phyloP scores from a whole-genome alignment of 495 filamentous ascomycete species.

The Cercophora scortea region DNA sequence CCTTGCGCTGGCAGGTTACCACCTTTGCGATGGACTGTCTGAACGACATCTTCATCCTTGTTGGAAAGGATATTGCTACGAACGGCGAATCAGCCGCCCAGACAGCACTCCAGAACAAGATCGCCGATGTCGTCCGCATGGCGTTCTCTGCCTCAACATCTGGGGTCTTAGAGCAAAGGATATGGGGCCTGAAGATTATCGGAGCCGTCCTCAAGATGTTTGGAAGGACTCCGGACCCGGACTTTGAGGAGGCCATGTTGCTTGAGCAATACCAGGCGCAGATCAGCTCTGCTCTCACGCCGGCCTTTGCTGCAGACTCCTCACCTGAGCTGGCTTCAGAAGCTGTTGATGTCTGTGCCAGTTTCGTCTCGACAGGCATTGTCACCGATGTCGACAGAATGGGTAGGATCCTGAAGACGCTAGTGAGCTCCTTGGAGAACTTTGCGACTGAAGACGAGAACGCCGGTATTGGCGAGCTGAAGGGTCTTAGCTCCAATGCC shows the following conservation, averaged over 20 bases:
- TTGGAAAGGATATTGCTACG: slow-evolving; percentile 63
- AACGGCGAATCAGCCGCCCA: slow-evolving; percentile 66
- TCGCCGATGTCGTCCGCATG: slow-evolving; percentile 93
- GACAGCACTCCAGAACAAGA: slow-evolving; percentile 66
- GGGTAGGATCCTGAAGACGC: slow-evolving; percentile 89
- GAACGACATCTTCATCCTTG: slow-evolving; percentile 69
- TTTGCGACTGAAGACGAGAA: slow-evolving; percentile 79
- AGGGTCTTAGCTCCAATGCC: slow-evolving; percentile 89
- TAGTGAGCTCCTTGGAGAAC: slow-evolving; percentile 87
- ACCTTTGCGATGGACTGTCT: slow-evolving; percentile 90
- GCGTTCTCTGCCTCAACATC: slow-evolving; percentile 97
- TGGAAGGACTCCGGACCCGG: slow-evolving; percentile 89
- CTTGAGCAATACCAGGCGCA: slow-evolving; percentile 98
- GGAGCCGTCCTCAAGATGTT: slow-evolving; percentile 93
- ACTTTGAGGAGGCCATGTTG: slow-evolving; percentile 90
- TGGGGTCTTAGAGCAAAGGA: slow-evolving; percentile 77
- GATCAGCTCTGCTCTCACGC: slow-evolving; percentile 91
- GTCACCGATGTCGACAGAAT: slow-evolving; percentile 97
- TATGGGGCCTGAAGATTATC: slow-evolving; percentile 87
- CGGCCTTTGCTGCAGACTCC: slow-evolving; percentile 91
- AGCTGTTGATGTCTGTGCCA: slow-evolving; percentile 94
- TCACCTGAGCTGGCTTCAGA: slow-evolving; percentile 92
- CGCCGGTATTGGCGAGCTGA: slow-evolving; percentile 85
- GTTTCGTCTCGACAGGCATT: slow-evolving; percentile 93
- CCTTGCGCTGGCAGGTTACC: slow-evolving; percentile 90